These are phyloP conservation scores for Tolypocladium inflatum DNA, from an alignment of 2,329 filamentous ascomycete genomes.

Conservation along the genomic window DNA sequence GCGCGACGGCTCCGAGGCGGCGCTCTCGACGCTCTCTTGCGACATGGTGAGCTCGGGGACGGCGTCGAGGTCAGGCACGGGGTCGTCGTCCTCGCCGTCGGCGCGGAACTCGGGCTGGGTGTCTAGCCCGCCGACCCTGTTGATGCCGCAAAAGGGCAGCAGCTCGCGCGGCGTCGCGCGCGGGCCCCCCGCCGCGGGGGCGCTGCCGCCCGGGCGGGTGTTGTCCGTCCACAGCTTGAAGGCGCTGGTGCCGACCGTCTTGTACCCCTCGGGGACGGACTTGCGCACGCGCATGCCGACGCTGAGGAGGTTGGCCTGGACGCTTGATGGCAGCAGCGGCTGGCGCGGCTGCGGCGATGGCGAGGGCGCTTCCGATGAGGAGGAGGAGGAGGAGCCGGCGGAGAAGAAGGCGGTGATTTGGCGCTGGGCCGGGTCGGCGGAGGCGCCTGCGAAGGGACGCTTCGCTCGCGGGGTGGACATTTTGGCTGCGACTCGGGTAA, in stretches of 20 bases:
- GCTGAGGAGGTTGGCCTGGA: slow-evolving; percentile 76
- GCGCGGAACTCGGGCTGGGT: slow-evolving; percentile 39
- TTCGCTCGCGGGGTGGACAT: slow-evolving; percentile 50
- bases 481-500: background rate
- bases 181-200: slow-evolving; percentile 3
- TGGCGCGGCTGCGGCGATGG: slow-evolving; percentile 17
- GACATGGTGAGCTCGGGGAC: slow-evolving; percentile 43
- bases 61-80: slow-evolving; percentile 25
- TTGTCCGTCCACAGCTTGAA: slow-evolving; percentile 42
- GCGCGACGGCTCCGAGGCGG: slow-evolving; percentile 20
- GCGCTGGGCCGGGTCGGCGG: slow-evolving; percentile 47
- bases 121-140: slow-evolving; percentile 62
- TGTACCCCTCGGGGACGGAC: slow-evolving; percentile 88
- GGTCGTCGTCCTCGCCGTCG: slow-evolving; percentile 15
- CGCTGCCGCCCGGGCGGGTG: slow-evolving; percentile 3
- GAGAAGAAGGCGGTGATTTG: slow-evolving; percentile 58
- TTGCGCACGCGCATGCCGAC: slow-evolving; percentile 95
- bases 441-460: slow-evolving; percentile 50
- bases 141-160: slow-evolving; percentile 70
- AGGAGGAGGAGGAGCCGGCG: slow-evolving; percentile 22
- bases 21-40: slow-evolving; percentile 41
- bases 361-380: slow-evolving; percentile 23
- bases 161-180: slow-evolving; percentile 46
- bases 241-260: slow-evolving; percentile 48
- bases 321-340: slow-evolving; percentile 48